Percentiles rank a stretch among this genome's conserved stretches.
Evolutionary conservation across 768 basidiomycete genomes (phyloP).

Genomic region (Neoboletus subvelutipes): DNA sequence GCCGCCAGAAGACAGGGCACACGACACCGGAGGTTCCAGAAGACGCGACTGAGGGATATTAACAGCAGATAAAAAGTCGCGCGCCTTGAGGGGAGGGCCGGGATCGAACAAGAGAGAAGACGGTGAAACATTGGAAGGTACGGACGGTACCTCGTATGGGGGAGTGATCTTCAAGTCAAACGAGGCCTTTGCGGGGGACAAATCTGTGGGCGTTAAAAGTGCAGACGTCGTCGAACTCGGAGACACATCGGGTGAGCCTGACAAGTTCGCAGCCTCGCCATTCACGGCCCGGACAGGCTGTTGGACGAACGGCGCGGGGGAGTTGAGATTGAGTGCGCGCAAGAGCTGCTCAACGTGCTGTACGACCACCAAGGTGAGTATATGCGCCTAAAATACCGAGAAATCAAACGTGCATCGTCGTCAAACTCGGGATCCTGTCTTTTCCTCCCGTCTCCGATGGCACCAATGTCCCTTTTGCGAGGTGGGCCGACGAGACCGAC

Average conservation of each 20-base stretch:
- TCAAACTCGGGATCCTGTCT: constrained; percentile 56
- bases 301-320: constrained; percentile 56
- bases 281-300: constrained; percentile 44
- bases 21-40: constrained; percentile 18
- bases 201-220: constrained; percentile 71
- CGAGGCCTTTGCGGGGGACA: constrained; percentile 58
- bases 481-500: constrained; percentile 36
- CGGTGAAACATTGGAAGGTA: constrained; percentile 30
- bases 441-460: constrained; percentile 80
- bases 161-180: constrained; percentile 58
- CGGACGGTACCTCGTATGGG: constrained; percentile 46
- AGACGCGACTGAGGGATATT: constrained; percentile 29
- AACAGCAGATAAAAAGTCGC: constrained; percentile 28
- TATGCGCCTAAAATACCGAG: constrained; percentile 25
- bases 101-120: constrained; percentile 46
- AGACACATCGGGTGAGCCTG: constrained; percentile 67
- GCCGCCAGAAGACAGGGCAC: constrained; percentile 22
- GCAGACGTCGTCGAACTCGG: constrained; percentile 71
- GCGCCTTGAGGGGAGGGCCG: constrained; percentile 37
- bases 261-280: constrained; percentile 38
- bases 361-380: constrained; percentile 26
- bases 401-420: constrained; percentile 38
- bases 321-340: constrained; percentile 76
- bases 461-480: constrained; percentile 57
- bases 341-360: constrained; percentile 82